These are phyloP conservation scores for Sporothrix brunneoviolacea DNA, from an alignment of 2,329 filamentous ascomycete species.

Conservation along the genomic window DNA sequence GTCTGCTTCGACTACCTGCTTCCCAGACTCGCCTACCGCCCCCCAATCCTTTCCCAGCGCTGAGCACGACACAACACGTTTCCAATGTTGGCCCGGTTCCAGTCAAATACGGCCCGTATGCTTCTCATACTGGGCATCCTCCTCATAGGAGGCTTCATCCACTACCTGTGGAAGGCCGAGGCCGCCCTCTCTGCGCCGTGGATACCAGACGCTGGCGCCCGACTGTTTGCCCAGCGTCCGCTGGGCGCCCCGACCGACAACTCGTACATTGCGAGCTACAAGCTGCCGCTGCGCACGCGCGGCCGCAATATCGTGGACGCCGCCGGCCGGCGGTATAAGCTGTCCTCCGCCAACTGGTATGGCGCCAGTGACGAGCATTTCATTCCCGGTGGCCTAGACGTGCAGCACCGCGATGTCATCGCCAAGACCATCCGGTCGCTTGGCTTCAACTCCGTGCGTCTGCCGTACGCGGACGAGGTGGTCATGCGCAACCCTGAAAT, in stretches of 20 bases:
- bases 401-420: conserved; percentile 55
- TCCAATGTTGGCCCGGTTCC: conserved; percentile 11
- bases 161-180: conserved; percentile 41
- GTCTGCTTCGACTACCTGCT: neutral
- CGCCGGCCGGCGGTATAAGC: conserved; percentile 50
- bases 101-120: conserved; percentile 25
- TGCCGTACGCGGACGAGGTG: conserved; percentile 64
- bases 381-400: conserved; percentile 56
- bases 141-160: conserved; percentile 32
- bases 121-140: conserved; percentile 32
- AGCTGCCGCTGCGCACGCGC: conserved; percentile 50
- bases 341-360: conserved; percentile 65
- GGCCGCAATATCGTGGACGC: conserved; percentile 57
- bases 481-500: conserved; percentile 54
- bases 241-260: conserved; percentile 38
- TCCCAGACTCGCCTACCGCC: neutral
- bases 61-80: neutral
- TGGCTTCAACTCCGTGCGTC: conserved; percentile 64
- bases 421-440: conserved; percentile 52
- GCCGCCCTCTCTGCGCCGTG: conserved; percentile 38
- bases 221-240: conserved; percentile 42
- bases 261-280: conserved; percentile 40
- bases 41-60: neutral
- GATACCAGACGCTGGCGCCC: conserved; percentile 41
- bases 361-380: conserved; percentile 62